A percentile compares a stretch with the other conserved stretches of the same genome.
Evolutionary conservation across 768 basidiomycete genomes (phyloP).

Genomic region (Collybia nuda): DNA sequence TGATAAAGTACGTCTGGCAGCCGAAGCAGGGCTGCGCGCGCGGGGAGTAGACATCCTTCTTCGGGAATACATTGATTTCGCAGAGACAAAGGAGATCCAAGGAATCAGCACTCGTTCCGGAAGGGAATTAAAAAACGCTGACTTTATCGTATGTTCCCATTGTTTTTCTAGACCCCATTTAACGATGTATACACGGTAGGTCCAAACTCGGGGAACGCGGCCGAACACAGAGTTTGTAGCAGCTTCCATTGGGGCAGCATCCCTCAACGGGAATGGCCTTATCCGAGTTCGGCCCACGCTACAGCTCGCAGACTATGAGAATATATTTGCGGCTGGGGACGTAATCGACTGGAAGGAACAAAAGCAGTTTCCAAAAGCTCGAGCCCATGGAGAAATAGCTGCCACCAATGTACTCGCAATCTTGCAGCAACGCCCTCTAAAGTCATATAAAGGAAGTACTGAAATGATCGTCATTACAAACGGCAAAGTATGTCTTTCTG

Average conservation of each 20-base stretch:
- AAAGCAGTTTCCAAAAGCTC: conserved; percentile 52
- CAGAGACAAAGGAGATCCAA: conserved; percentile 34
- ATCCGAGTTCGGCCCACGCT: conserved; percentile 62
- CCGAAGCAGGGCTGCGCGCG: conserved; percentile 36
- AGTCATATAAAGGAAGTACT: conserved; percentile 44
- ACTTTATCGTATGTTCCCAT: conserved; percentile 34
- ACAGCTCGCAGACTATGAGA: conserved; percentile 48
- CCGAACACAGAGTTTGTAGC: conserved; percentile 53
- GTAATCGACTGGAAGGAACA: conserved; percentile 64
- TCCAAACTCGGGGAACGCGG: conserved; percentile 39
- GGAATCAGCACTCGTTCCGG: no score
- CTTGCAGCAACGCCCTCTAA: conserved; percentile 32
- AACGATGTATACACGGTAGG: conserved; percentile 18
- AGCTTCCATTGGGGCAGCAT: conserved; percentile 31
- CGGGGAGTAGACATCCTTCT: conserved; percentile 54
- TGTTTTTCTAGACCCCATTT: background rate
- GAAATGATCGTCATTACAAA: conserved; percentile 61
- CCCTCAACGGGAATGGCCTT: conserved; percentile 35
- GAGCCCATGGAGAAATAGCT: conserved; percentile 43
- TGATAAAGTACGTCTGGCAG: conserved; percentile 45
- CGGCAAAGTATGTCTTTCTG: conserved; percentile 43
- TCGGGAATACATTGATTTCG: conserved; percentile 35
- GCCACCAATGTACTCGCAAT: conserved; percentile 48
- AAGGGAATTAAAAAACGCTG: conserved; percentile 46
- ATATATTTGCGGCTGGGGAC: conserved; percentile 69